These are phyloP conservation scores for Ambrosia trifida DNA, from an alignment of 129 eudicot genomes.

Conservation along the genomic window DNA sequence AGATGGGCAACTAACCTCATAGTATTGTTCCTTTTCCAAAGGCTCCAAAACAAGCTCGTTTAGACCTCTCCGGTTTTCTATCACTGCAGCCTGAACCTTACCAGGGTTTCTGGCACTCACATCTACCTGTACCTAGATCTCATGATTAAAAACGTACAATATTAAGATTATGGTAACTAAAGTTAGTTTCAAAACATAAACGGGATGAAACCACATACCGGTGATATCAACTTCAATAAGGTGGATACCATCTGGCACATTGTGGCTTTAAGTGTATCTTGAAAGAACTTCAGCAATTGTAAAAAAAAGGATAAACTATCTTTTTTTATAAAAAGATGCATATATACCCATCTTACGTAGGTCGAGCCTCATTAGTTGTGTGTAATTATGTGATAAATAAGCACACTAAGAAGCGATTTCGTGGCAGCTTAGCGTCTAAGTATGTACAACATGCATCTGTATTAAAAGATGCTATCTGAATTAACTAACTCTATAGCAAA, in stretches of 20 bases:
- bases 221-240: conserved; percentile 96
- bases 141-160: neutral
- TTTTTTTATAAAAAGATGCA: neutral
- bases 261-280: conserved; percentile 59
- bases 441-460: too few species aligned
- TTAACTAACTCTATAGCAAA: too few species aligned
- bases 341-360: neutral
- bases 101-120: conserved; percentile 99
- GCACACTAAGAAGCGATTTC: too few species aligned
- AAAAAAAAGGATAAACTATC: neutral
- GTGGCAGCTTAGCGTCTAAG: too few species aligned
- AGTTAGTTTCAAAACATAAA: neutral
- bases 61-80: conserved; percentile 80
- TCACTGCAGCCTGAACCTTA: conserved; percentile 95
- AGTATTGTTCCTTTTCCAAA: conserved; percentile 86
- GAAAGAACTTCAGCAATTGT: conserved; percentile 46
- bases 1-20: conserved; percentile 51
- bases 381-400: too few species aligned
- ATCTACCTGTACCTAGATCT: conserved; percentile 81
- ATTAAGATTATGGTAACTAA: neutral
- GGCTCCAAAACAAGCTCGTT: conserved; percentile 93
- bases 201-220: conserved; percentile 47
- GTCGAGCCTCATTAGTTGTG: too few species aligned
- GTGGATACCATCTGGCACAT: conserved; percentile 97
- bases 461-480: too few species aligned